Evolutionary conservation across 2,329 filamentous ascomycete genomes (phyloP), one percentile per base, ranked within the genome.

Genomic region (Plenodomus tracheiphilus): DNA sequence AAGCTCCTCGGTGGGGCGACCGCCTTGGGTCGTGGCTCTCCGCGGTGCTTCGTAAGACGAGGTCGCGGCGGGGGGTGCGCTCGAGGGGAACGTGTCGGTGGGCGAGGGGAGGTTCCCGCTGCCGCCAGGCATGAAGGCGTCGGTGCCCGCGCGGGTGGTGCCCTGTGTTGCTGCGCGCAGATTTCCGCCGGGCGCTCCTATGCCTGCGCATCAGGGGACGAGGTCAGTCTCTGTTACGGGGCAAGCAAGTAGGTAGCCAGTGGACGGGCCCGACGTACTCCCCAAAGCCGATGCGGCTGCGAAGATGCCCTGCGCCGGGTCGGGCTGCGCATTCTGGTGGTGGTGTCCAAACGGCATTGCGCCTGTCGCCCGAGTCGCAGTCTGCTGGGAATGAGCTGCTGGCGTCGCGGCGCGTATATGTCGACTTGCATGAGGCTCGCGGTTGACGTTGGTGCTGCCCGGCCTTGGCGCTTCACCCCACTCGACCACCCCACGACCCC

Each of bases 1-100:
- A 60, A 83, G 73, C 66, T 84, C 82, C 59, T 85, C 82, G 42
- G 77, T 74, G 56, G 78, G 75, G 49, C 79, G 76, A 8, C 46
- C 51, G 36, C 70, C 73, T 55, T 77, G 75, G 19, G 74, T 69
- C 47, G 77, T 73, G 43, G 72, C 70, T 59, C 79, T 76, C 61
- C 79, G 77, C 53, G 78, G 74, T 39, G 76, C 74, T 49, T 82
- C 79, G 68, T 76, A 82, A 62, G 75, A 76, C 51, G 75, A 77
- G 50, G 74, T 69, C 22, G 66, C 54, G 61, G 67, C 43, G 64
- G 68, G 41, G 62, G 65, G 50, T 71, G 69, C 51, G 56, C 65
- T 50, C 61, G 64, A 48, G 62, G 61, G 42, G 25, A 49, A 53
- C 56, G 56, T 41, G 15, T 58, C 55, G 20, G 42, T 30, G 32